Conservation (phyloP, 108 stramenopile species). For the Fragilariopsis cylindrus region DNA sequence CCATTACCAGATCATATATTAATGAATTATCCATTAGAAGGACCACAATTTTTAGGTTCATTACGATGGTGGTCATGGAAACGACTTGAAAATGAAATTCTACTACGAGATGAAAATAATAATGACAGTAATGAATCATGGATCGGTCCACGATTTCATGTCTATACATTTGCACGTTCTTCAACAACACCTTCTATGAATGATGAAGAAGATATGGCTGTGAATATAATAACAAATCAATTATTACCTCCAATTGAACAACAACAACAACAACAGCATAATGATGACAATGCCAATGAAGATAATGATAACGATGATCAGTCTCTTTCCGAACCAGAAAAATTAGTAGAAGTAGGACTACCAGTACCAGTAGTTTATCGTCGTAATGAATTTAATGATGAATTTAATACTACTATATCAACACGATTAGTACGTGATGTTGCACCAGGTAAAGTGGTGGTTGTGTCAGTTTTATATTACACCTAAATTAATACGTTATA, state of each 20-base stretch:
- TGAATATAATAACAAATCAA: constrained; percentile 66
- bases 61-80: constrained; percentile 74
- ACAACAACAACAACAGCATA: no score
- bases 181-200: constrained; percentile 26
- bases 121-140: constrained; percentile 7
- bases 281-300: background rate
- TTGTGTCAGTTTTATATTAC: constrained; percentile 84
- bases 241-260: constrained; percentile 43
- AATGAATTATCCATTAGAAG: constrained; percentile 79
- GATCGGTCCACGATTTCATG: constrained; percentile 42
- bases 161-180: constrained; percentile 74
- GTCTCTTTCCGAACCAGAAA: no score
- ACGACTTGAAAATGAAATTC: constrained; percentile 3
- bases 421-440: constrained; percentile 81
- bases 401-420: constrained; percentile 59
- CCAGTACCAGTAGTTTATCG: constrained; percentile 40
- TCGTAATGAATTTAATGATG: constrained; percentile 55
- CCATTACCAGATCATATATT: constrained; percentile 74
- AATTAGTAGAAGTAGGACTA: no score
- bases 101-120: no score
- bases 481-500: constrained; percentile 54
- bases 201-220: constrained; percentile 60
- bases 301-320: constrained; percentile 5
- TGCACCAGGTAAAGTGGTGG: constrained; percentile 82
- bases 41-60: constrained; percentile 66